Base-by-base conservation (phyloP, 352 stramenopile genomes). In the Saprolegnia diclina region DNA sequence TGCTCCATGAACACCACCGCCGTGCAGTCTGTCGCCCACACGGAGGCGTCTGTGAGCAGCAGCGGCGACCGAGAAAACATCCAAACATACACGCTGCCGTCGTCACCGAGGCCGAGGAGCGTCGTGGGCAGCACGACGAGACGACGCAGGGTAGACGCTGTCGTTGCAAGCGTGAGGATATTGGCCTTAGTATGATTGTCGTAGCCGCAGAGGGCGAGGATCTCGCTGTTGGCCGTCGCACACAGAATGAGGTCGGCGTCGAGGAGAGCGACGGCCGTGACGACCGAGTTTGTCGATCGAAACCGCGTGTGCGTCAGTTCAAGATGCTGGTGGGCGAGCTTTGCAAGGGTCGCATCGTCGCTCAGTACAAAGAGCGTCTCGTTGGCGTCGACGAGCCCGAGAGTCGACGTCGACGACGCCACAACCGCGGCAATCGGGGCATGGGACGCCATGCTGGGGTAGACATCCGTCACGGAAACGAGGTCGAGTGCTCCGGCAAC, bases 181-280 rank as follows among this genome's bases (percentile, higher is more conserved):
- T 59, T 16, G 3, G 52, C 52, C 52, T 59, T 59, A 9, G 24
- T 9, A 19, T 59, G 52, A 3, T 16, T 19, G 35, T 59, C 52
- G 52, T 59, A 59, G 35, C 52, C 52, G 19, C 52, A 59, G 24
- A 59, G 24, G 1, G 52, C 52, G 35, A 59, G 52, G 11, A 59
- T 19, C 35, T 59, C 24, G 3, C 35, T 14, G 13, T 59, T 9
- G 24, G 52, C 19, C 19, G 52, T 59, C 24, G 52, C 52, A 42
- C 24, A 35, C 16, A 59, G 52, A 16, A 59, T 24, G 9, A 59
- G 35, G 16, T 59, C 52, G 3, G 35, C 24, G 4, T 14, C 16
- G 24, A 59, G 11, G 35, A 59, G 3, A 9, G 10, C 35, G 16
- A 40, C 52, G 35, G 11, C 16, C 1, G 52, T 42, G 35, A 59